Evolutionary conservation across 2,329 filamentous ascomycete species (phyloP).

Genomic region (Gliomastix tumulicola): DNA sequence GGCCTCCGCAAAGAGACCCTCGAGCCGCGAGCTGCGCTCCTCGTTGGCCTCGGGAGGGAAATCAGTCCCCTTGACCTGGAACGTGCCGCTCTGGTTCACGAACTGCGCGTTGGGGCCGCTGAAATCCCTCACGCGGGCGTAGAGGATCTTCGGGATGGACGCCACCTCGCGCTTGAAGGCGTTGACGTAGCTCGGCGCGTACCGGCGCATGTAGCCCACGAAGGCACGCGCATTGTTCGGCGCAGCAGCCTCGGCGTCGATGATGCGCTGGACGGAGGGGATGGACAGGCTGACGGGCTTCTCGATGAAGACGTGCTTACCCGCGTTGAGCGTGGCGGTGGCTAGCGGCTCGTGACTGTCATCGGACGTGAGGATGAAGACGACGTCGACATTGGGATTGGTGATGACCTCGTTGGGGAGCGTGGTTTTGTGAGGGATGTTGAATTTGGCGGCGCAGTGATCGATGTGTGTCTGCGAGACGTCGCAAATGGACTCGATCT

Average conservation of each 20-base stretch:
- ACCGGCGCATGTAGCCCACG: slow-evolving; percentile 54
- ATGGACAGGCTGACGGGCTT: slow-evolving; percentile 47
- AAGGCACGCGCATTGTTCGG: slow-evolving; percentile 34
- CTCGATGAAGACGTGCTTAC: slow-evolving; percentile 53
- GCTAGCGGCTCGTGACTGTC: slow-evolving; percentile 44
- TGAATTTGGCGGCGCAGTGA: slow-evolving; percentile 20
- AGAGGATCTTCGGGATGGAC: slow-evolving; percentile 39
- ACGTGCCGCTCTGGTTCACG: slow-evolving; percentile 40
- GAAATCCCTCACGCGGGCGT: slow-evolving; percentile 37
- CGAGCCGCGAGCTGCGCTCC: slow-evolving; percentile 12
- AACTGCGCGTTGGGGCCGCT: slow-evolving; percentile 46
- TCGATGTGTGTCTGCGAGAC: slow-evolving; percentile 23
- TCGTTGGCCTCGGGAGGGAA: slow-evolving; percentile 5
- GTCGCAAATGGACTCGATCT: slow-evolving; percentile 40
- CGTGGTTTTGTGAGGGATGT: slow-evolving; percentile 21
- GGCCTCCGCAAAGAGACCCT: slow-evolving; percentile 20
- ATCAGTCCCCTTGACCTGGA: slow-evolving; percentile 26
- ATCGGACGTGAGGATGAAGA: slow-evolving; percentile 44
- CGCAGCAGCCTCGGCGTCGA: slow-evolving; percentile 36
- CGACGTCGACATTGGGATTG: slow-evolving; percentile 36
- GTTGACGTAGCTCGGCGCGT: slow-evolving; percentile 44
- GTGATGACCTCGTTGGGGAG: slow-evolving; percentile 30
- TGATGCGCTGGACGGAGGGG: slow-evolving; percentile 34
- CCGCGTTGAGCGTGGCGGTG: slow-evolving; percentile 38
- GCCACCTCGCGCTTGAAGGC: slow-evolving; percentile 44